Evolutionary conservation across 2,329 filamentous ascomycete genomes (phyloP), one percentile per base, ranked within the genome.

Genomic region (Penicillium sp.): DNA sequence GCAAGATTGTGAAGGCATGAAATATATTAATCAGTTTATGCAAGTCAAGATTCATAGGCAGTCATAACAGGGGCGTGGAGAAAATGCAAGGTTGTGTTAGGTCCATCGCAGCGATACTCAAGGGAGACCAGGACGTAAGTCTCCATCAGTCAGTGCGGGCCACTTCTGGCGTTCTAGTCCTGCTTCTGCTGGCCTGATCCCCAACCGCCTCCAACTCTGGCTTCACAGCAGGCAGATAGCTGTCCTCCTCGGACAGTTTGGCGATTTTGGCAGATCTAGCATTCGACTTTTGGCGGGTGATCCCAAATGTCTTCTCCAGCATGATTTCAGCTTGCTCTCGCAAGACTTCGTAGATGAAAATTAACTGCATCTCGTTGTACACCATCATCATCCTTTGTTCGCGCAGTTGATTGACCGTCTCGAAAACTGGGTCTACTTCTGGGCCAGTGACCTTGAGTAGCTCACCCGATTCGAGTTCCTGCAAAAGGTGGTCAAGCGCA

Each of bases 301-400:
- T 67, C 29, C 67, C 64, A 31, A 62, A 56, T 3, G 63, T 30
- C 53, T 74, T 74, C 48, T 75, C 75, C 46, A 78, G 69, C 57
- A 72, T 76, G 23, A 69, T 47, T 56, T 76, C 72, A 6, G 70
- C 70, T 63, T 79, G 75, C 74, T 92, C 90, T 56, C 88, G 86
- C 70, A 97, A 77, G 1, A 96, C 91, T 71, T 93, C 88, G 79
- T 99, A 98, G 61, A 99, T 86, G 75, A 98, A 97, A 44, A 86
- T 79, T 71, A 91, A 95, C 75, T 99, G 95, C 52, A 85, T 76
- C 69, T 94, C 91, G 50, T 91, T 90, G 79, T 98, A 95, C 5
- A 99, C 95, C 95, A 99, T 99, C 78, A 90, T 91, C 81, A 92
- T 91, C 19, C 95, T 86, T 81, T 99, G 95, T 76, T 94, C 87